phyloP scores from a whole-genome alignment of 176 grass and related monocot species.

The Urochloa ruziziensis region DNA sequence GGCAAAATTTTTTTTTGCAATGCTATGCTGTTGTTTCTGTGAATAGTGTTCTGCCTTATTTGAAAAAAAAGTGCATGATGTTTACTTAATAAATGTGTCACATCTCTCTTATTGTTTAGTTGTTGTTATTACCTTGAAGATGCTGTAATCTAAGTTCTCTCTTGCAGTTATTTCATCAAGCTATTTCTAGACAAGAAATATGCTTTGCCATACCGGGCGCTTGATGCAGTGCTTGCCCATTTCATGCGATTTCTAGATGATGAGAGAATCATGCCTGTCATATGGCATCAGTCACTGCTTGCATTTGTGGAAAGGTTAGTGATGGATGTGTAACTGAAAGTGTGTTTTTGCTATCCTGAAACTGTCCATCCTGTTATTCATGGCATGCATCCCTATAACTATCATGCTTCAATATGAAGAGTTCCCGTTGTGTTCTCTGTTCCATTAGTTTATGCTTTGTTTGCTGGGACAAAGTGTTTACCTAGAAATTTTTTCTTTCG shows the following conservation, averaged over 20 bases:
- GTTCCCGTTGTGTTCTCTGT: too few species aligned
- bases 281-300: slow-evolving; percentile 97
- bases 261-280: slow-evolving; percentile 78
- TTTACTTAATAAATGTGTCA: not conserved
- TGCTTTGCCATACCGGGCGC: slow-evolving; percentile 76
- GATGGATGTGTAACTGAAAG: not conserved
- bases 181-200: slow-evolving; percentile 98
- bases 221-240: slow-evolving; percentile 87
- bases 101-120: not conserved
- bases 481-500: not conserved
- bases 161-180: slow-evolving; percentile 96
- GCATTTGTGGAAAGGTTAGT: slow-evolving; percentile 90
- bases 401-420: too few species aligned
- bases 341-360: not conserved
- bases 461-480: not conserved
- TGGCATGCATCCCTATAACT: too few species aligned
- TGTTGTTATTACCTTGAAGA: slow-evolving; percentile 6
- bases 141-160: slow-evolving; percentile 10
- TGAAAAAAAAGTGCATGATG: not conserved
- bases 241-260: slow-evolving; percentile 84
- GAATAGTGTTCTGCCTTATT: not conserved
- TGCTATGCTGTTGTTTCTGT: not conserved
- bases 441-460: too few species aligned
- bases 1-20: not conserved
- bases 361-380: not conserved